Conservation (phyloP, 176 grass and related monocot genomes). For the Aegilops bicornis region DNA sequence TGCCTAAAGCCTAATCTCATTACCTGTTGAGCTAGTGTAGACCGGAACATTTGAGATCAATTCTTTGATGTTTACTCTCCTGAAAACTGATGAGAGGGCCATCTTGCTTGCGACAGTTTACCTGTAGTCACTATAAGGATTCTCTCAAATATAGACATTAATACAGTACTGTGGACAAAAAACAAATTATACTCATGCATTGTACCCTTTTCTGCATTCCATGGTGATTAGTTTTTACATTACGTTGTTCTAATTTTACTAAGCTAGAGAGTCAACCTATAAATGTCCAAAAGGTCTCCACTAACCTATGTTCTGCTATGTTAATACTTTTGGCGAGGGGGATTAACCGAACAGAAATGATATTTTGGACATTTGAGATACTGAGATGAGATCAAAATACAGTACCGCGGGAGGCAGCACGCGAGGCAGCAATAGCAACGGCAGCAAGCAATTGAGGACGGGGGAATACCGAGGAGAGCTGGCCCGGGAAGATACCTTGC, state of each 20-base stretch:
- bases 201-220: not conserved
- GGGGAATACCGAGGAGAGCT: no score
- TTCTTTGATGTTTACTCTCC: conserved; percentile 73
- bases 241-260: not conserved
- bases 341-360: no score
- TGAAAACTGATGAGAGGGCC: conserved; percentile 54
- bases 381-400: no score
- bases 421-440: no score
- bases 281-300: not conserved
- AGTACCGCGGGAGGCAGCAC: no score
- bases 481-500: no score
- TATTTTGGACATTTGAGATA: no score
- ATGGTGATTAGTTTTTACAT: not conserved
- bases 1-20: not conserved
- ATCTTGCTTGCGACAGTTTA: conserved; percentile 19
- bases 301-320: not conserved
- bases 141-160: not conserved
- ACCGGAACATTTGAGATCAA: conserved; percentile 57
- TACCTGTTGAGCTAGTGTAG: conserved; percentile 55
- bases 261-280: not conserved
- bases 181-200: not conserved
- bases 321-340: not conserved
- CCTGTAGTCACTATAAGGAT: conserved; percentile 8
- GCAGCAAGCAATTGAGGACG: no score
- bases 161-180: not conserved